Conservation (phyloP, 1,284 basidiomycete species). For the Ganoderma boninense region DNA sequence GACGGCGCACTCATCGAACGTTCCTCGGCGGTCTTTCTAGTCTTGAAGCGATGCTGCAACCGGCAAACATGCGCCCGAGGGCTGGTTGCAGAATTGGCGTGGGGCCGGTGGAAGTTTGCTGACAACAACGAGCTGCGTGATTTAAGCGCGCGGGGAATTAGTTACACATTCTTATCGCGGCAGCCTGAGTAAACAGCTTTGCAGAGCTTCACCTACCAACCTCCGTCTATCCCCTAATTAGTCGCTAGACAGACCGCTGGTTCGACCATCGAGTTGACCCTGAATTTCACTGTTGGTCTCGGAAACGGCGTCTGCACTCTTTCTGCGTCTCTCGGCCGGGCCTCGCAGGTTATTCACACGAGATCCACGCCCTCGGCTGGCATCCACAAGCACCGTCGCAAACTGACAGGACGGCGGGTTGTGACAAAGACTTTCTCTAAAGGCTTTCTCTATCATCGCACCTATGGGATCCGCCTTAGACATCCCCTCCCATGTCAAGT, state of each 20-base stretch:
- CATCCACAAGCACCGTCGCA: background rate
- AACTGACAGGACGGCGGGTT: background rate
- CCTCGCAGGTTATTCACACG: background rate
- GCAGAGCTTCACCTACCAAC: too few relatives aligned
- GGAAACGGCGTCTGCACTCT: background rate
- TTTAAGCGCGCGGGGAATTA: background rate
- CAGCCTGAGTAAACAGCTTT: too few relatives aligned
- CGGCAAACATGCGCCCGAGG: background rate
- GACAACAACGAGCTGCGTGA: background rate
- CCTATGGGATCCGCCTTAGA: slow-evolving; percentile 26
- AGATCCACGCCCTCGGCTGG: slow-evolving; percentile 3
- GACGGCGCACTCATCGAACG: background rate
- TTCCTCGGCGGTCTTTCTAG: background rate
- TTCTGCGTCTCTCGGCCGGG: background rate
- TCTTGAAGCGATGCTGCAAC: background rate
- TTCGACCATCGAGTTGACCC: background rate
- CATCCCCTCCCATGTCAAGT: slow-evolving; percentile 43
- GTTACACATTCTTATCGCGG: too few relatives aligned
- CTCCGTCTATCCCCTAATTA: too few relatives aligned
- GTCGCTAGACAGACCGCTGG: background rate
- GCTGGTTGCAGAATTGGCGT: background rate
- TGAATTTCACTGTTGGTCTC: background rate
- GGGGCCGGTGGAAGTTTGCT: slow-evolving; percentile 3
- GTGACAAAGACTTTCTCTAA: background rate
- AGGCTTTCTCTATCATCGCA: background rate